Evolutionary conservation across 257 asterid species (phyloP).

Genomic region (Solanum appendiculatum): DNA sequence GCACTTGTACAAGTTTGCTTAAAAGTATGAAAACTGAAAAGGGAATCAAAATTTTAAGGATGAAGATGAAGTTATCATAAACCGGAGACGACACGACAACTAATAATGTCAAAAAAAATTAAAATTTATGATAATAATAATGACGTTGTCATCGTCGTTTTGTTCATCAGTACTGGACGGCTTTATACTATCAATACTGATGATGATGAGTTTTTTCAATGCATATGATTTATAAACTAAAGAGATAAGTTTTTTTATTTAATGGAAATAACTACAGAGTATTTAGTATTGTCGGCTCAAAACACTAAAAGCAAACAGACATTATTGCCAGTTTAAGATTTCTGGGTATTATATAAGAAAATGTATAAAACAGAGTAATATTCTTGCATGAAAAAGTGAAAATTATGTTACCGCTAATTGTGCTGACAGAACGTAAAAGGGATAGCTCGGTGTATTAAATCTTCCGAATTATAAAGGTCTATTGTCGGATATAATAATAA

Average conservation of each 20-base stretch:
- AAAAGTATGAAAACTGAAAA: neutral
- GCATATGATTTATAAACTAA: neutral
- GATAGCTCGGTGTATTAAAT: neutral
- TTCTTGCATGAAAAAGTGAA: neutral
- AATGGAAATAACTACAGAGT: neutral
- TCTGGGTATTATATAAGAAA: neutral
- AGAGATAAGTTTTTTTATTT: neutral
- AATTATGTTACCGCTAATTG: neutral
- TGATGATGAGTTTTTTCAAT: neutral
- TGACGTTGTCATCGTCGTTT: neutral
- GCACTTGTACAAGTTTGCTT: neutral
- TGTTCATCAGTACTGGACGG: neutral
- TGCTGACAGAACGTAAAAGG: neutral
- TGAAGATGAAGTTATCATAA: neutral
- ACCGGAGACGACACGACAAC: neutral
- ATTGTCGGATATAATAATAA: neutral
- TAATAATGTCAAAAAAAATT: neutral
- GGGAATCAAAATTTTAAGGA: neutral
- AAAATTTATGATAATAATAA: neutral
- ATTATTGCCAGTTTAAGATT: neutral
- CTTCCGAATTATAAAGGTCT: fast-evolving
- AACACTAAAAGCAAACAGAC: neutral
- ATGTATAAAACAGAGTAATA: neutral
- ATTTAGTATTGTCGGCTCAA: neutral
- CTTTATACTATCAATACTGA: neutral